Evolutionary conservation across 1,284 basidiomycete species (phyloP).

Genomic region (Somion occarium): DNA sequence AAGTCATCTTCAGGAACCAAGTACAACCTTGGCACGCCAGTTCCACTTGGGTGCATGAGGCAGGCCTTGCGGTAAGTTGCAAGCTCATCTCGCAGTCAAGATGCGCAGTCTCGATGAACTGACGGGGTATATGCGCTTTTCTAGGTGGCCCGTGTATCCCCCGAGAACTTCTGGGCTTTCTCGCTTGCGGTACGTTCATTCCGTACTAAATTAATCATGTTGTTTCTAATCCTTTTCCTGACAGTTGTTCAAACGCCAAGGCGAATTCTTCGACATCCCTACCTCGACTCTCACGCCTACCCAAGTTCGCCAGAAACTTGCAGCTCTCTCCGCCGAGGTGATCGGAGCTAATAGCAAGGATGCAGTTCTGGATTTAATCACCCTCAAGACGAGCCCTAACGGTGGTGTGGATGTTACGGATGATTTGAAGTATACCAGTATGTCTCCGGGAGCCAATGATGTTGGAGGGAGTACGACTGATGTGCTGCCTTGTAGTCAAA

Average conservation of each 20-base stretch:
- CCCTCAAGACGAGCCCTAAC: constrained; percentile 62
- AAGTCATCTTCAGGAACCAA: constrained; percentile 76
- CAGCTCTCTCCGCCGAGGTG: constrained; percentile 47
- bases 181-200: constrained; percentile 50
- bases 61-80: constrained; percentile 66
- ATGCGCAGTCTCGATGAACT: background rate
- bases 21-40: constrained; percentile 82
- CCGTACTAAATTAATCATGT: constrained; percentile 1
- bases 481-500: constrained; percentile 56
- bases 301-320: constrained; percentile 75
- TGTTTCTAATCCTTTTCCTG: constrained; percentile 5
- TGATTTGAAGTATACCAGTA: constrained; percentile 82
- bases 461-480: background rate
- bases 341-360: constrained; percentile 43
- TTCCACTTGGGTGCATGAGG: constrained; percentile 78
- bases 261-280: constrained; percentile 76
- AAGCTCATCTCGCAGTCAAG: background rate
- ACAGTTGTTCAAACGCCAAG: constrained; percentile 75
- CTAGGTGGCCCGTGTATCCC: constrained; percentile 61
- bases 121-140: background rate
- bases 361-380: constrained; percentile 60
- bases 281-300: constrained; percentile 64
- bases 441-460: constrained; percentile 20
- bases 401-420: constrained; percentile 76
- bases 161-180: constrained; percentile 78